These are phyloP conservation scores for Penicillium turbatum DNA, from an alignment of 495 filamentous ascomycete species.

Conservation along the genomic window DNA sequence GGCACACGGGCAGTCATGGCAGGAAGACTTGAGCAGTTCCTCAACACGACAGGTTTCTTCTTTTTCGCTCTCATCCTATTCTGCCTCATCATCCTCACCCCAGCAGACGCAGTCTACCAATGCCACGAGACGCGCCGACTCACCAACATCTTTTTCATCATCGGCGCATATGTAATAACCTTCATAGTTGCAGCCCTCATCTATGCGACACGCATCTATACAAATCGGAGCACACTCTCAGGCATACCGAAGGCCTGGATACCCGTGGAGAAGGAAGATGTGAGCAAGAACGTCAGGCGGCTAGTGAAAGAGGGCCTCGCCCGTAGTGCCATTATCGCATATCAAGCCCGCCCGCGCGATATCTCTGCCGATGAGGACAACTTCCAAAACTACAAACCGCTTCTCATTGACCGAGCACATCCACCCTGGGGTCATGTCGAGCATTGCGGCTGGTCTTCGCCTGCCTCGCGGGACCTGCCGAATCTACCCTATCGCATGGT, in stretches of 20 bases:
- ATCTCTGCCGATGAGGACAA: slow-evolving; percentile 27
- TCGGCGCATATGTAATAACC: slow-evolving; percentile 71
- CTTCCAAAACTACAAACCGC: slow-evolving; percentile 28
- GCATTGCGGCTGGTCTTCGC: slow-evolving; percentile 88
- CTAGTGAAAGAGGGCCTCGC: slow-evolving; percentile 68
- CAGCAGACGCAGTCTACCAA: slow-evolving; percentile 79
- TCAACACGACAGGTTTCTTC: slow-evolving; percentile 77
- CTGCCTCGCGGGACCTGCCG: slow-evolving; percentile 65
- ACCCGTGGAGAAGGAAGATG: slow-evolving; percentile 69
- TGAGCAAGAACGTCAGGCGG: slow-evolving; percentile 65
- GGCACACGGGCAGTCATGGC: slow-evolving; percentile 35
- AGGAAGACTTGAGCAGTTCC: slow-evolving; percentile 64
- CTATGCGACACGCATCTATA: slow-evolving; percentile 84
- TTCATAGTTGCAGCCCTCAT: slow-evolving; percentile 67
- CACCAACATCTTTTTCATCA: slow-evolving; percentile 82
- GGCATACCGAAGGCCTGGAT: slow-evolving; percentile 82
- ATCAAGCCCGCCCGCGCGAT: slow-evolving; percentile 66
- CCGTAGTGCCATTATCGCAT: slow-evolving; percentile 76
- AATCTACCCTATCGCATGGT: slow-evolving; percentile 76
- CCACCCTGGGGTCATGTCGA: slow-evolving; percentile 74
- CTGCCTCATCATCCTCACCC: slow-evolving; percentile 72
- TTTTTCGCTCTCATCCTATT: slow-evolving; percentile 69
- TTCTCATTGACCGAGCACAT: slow-evolving; percentile 34
- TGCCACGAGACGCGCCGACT: slow-evolving; percentile 57
- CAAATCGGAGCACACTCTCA: slow-evolving; percentile 69